Conservation (phyloP, 768 basidiomycete genomes). For the Holtermanniella nyarrowii region DNA sequence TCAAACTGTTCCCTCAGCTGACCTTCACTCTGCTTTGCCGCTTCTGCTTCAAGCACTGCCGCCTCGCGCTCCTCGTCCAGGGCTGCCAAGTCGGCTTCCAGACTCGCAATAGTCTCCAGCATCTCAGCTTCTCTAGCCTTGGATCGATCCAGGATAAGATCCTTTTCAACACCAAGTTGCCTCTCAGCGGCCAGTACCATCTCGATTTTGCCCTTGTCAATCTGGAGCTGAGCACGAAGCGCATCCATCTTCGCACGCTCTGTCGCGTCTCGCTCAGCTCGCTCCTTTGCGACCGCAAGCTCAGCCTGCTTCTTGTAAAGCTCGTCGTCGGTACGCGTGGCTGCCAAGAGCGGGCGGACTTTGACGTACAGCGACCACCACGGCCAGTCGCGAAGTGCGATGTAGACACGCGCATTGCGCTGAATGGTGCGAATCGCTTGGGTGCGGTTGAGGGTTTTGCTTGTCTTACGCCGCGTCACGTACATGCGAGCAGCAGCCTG, state of each 20-base stretch:
- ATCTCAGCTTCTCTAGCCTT: slow-evolving; percentile 76
- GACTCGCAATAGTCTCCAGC: slow-evolving; percentile 67
- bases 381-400: slow-evolving; percentile 85
- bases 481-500: slow-evolving; percentile 80
- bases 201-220: slow-evolving; percentile 72
- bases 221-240: slow-evolving; percentile 69
- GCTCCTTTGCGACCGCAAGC: slow-evolving; percentile 64
- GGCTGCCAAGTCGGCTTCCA: slow-evolving; percentile 73
- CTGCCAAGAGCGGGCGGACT: slow-evolving; percentile 85
- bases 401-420: slow-evolving; percentile 82
- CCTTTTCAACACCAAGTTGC: slow-evolving; percentile 68
- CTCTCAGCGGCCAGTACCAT: slow-evolving; percentile 75
- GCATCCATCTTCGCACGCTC: slow-evolving; percentile 69
- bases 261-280: slow-evolving; percentile 73
- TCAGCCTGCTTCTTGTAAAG: slow-evolving; percentile 68
- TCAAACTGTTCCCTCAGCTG: slow-evolving; percentile 18
- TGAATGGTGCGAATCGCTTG: slow-evolving; percentile 86
- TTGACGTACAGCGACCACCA: slow-evolving; percentile 99
- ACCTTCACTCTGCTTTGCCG: slow-evolving; percentile 14
- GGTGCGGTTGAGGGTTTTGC: slow-evolving; percentile 87
- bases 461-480: slow-evolving; percentile 78
- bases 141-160: slow-evolving; percentile 65
- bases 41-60: slow-evolving; percentile 50
- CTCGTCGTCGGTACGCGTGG: slow-evolving; percentile 86
- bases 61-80: slow-evolving; percentile 78